Evolutionary conservation across 2,329 filamentous ascomycete genomes (phyloP), one percentile per base, ranked within the genome.

Genomic region (Pseudogymnoascus sp.): DNA sequence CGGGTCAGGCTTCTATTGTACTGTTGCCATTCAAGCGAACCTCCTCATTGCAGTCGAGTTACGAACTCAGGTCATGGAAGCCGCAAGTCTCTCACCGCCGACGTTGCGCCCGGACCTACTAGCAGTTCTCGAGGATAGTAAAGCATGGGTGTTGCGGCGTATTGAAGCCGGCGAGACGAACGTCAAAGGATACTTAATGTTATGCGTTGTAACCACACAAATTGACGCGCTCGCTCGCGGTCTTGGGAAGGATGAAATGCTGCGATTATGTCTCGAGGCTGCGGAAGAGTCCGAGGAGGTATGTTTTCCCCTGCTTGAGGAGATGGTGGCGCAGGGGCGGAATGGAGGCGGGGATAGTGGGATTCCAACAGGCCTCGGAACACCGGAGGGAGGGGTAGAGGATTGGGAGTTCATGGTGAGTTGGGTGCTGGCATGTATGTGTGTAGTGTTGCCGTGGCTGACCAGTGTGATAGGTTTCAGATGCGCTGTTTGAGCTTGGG

Each of bases 101-200:
- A 70, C 68, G 5, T 69, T 76, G 0, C 73, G 77, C 1, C 71
- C 74, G 3, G 80, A 83, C 62, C 67, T 83, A 1, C 62, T 81
- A 0, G 69, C 69, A 1, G 72, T 78, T 1, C 23, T 84, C 3
- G 69, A 77, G 0, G 77, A 82, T 9, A 72, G 75, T 0, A 76
- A 70, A 5, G 64, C 61, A 3, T 78, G 76, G 76, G 68, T 66
- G 1, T 66, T 75, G 36, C 66, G 68, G 12, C 71, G 75, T 11
- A 68, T 79, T n/a, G 71, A 69, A 21, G 73, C 77, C 0, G 78
- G 78, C 1, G 77, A 80, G 69, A 78, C 77, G 2, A 79, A 79
- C 38, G 68, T 75, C 36, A 80, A 80, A 64, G 74, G 75, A 3
- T 73, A 76, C 46, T 36, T 73, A 25, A 63, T 73, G n/a, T 69